Evolutionary conservation across 2,329 filamentous ascomycete species (phyloP), one percentile per base, ranked within the genome.

Genomic region (Plenodomus tracheiphilus): DNA sequence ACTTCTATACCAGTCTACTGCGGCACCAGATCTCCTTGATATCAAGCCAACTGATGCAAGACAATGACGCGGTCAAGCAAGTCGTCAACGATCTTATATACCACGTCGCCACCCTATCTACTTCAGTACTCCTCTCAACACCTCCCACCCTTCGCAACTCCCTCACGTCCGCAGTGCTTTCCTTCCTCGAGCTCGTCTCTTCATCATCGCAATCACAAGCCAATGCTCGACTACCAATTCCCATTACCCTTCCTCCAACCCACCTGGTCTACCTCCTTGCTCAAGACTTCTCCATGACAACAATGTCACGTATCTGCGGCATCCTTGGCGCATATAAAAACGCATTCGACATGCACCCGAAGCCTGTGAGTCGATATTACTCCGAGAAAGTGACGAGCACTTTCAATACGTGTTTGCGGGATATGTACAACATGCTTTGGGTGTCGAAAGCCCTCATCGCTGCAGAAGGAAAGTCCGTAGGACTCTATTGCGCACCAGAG

Each of bases 361-460:
- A 46, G 66, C 79, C 69, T 10, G 54, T 72, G 63, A 44, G 75
- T 65, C 53, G 64, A 61, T 59, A 69, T 58, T 58, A 70, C 57
- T 40, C 66, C 42, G 34, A 47, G 56, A 39, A 61, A 63, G 54
- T 53, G 39, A 71, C 70, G 35, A 82, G 84, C 55, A 75, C 81
- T 19, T 92, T 94, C 75, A 96, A 96, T 68, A 87, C 87, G 18
- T 91, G 88, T 67, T 80, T 95, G 25, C 92, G 94, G 84, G 91
- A 96, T 66, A 81, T 91, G 25, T 92, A 89, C 76, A 95, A 95
- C 66, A 84, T 88, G 42, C 70, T 94, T 39, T 95, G 90, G 90
- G 83, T 89, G 8, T 82, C 83, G 18, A 83, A 86, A 11, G 90
- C 87, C 1, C 86, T 95, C 50, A 83, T 83, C 49, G 75, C 75